phyloP scores from a whole-genome alignment of 2,329 filamentous ascomycete species.

The Pseudogymnoascus sp. region DNA sequence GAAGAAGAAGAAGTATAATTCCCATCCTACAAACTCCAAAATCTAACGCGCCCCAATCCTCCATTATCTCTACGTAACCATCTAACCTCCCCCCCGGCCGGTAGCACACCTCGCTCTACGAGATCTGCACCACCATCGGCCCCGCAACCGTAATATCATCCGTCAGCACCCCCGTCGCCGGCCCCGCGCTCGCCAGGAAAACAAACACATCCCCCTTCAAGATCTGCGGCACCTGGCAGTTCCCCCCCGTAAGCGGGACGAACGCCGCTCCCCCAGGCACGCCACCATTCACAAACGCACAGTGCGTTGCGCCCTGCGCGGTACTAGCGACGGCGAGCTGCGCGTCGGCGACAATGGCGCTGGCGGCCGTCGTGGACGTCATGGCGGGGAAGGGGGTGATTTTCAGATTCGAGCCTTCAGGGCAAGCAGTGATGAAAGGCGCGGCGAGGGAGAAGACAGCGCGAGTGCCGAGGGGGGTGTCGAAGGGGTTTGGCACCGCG shows the following conservation, averaged over 20 bases:
- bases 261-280: constrained; percentile 53
- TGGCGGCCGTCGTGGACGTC: constrained; percentile 40
- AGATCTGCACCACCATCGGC: constrained; percentile 50
- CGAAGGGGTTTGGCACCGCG: constrained; percentile 62
- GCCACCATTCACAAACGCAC: constrained; percentile 60
- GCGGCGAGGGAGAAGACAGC: constrained; percentile 68
- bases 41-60: background rate
- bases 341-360: constrained; percentile 26
- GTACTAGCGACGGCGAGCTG: constrained; percentile 36
- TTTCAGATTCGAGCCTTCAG: constrained; percentile 55
- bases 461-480: constrained; percentile 60
- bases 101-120: constrained; percentile 26
- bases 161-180: constrained; percentile 44
- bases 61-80: background rate
- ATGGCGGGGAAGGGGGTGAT: constrained; percentile 57
- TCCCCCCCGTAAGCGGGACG: constrained; percentile 45
- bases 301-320: constrained; percentile 49
- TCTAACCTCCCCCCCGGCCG: background rate
- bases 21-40: background rate
- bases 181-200: constrained; percentile 51
- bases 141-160: constrained; percentile 62
- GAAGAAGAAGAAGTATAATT: constrained; percentile 4
- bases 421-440: constrained; percentile 65
- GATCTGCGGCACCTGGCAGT: constrained; percentile 55
- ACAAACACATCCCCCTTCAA: constrained; percentile 61